Conservation (phyloP, 169 alveolate genomes). For the Plasmodium knowlesi region DNA sequence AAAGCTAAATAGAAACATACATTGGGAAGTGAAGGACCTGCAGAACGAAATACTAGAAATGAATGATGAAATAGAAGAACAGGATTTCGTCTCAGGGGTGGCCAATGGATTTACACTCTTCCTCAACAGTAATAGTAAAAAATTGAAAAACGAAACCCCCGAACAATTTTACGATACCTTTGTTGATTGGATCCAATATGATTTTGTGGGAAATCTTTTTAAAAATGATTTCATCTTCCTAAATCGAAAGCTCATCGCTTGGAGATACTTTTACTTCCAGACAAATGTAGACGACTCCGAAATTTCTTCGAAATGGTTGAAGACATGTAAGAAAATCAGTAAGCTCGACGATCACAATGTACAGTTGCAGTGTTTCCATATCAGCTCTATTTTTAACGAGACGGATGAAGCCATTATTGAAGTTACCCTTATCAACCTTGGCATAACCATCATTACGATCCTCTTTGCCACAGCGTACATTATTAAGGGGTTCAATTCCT, state of each 20-base stretch:
- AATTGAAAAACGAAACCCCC: not conserved
- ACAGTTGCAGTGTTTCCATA: conserved; percentile 52
- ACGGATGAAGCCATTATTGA: conserved; percentile 61
- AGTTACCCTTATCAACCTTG: conserved; percentile 40
- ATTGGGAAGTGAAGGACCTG: conserved; percentile 16
- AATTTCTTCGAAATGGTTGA: conserved; percentile 44
- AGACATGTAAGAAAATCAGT: conserved; percentile 10
- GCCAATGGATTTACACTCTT: conserved; percentile 48
- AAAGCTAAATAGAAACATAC: conserved; percentile 6
- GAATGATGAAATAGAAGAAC: conserved; percentile 13
- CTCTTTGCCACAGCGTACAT: conserved; percentile 81
- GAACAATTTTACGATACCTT: conserved; percentile 27
- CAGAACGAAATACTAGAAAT: conserved; percentile 11
- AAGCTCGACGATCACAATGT: conserved; percentile 19
- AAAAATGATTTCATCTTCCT: conserved; percentile 49
- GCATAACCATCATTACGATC: conserved; percentile 42
- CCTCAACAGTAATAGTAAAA: conserved; percentile 11
- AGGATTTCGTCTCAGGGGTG: conserved; percentile 28
- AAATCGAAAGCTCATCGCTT: conserved; percentile 36
- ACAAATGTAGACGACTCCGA: conserved; percentile 36
- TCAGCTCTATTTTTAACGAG: conserved; percentile 34
- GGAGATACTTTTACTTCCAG: conserved; percentile 51
- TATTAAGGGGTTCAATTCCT: conserved; percentile 81
- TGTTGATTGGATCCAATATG: conserved; percentile 36
- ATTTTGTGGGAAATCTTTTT: conserved; percentile 35